phyloP scores from a whole-genome alignment of 1,284 basidiomycete genomes.

The Mycocalia duriaeana region DNA sequence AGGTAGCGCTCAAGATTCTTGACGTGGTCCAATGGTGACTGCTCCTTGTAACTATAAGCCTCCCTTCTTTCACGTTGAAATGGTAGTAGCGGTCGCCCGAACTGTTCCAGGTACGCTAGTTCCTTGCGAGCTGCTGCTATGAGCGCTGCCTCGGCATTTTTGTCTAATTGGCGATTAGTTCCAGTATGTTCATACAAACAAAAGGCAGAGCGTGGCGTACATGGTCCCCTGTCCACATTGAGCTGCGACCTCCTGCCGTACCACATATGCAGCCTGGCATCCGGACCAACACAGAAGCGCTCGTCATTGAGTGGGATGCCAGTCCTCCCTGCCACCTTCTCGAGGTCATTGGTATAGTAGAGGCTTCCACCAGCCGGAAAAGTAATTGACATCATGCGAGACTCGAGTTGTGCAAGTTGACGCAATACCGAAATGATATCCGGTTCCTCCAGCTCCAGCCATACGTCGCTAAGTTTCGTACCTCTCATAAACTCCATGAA shows the following conservation, averaged over 20 bases:
- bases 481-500: constrained; percentile 45
- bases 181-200: constrained; percentile 17
- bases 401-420: constrained; percentile 41
- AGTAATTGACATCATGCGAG: constrained; percentile 39
- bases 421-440: constrained; percentile 37
- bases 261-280: constrained; percentile 38
- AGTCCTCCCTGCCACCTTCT: constrained; percentile 22
- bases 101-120: constrained; percentile 41
- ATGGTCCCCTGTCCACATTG: constrained; percentile 43
- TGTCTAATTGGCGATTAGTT: constrained; percentile 37
- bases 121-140: constrained; percentile 42
- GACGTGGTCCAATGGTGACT: constrained; percentile 41
- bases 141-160: constrained; percentile 41
- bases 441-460: constrained; percentile 31
- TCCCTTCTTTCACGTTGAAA: constrained; percentile 41
- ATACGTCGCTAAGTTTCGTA: constrained; percentile 37
- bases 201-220: constrained; percentile 35
- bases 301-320: constrained; percentile 29
- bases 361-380: constrained; percentile 47
- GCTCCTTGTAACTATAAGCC: constrained; percentile 42
- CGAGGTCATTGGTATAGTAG: constrained; percentile 38
- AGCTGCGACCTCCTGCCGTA: constrained; percentile 44
- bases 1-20: constrained; percentile 35
- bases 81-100: constrained; percentile 45
- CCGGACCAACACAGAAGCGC: constrained; percentile 43